Conservation (phyloP, 1,139 yeast species). For the Taiozyma sp. region DNA sequence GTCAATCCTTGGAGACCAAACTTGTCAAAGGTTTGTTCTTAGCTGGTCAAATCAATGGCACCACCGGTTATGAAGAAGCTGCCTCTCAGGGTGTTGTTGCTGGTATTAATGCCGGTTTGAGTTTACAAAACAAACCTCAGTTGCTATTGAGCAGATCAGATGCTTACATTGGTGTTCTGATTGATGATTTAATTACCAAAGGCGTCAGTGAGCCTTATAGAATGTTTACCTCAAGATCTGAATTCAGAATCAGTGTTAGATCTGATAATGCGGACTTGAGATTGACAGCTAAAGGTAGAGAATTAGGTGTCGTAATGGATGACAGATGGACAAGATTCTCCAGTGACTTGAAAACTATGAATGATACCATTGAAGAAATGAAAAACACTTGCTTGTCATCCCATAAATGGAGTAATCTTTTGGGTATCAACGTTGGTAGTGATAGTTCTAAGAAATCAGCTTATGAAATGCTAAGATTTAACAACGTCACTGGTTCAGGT, state of each 20-base stretch:
- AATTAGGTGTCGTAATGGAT: conserved; percentile 63
- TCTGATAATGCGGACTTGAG: conserved; percentile 93
- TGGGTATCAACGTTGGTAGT: conserved; percentile 33
- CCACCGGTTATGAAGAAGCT: conserved; percentile 99
- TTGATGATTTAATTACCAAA: conserved; percentile 91
- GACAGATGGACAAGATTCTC: conserved; percentile 50
- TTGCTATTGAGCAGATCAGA: conserved; percentile 67
- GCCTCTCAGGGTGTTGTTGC: conserved; percentile 96
- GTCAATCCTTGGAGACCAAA: conserved; percentile 77
- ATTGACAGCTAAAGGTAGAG: conserved; percentile 64
- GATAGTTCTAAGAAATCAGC: conserved; percentile 36
- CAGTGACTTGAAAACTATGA: conserved; percentile 43
- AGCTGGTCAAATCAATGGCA: conserved; percentile 98
- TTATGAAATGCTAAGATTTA: conserved; percentile 48
- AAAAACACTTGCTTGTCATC: conserved; percentile 20
- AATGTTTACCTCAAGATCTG: conserved; percentile 96
- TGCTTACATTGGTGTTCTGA: conserved; percentile 87
- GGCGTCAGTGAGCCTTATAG: conserved; percentile 98
- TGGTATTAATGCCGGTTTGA: conserved; percentile 76
- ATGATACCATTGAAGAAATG: conserved; percentile 42
- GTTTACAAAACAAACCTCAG: conserved; percentile 37
- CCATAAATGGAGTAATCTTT: conserved; percentile 49
- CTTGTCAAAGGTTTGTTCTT: conserved; percentile 71
- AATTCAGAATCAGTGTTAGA: conserved; percentile 82
- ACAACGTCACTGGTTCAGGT: conserved; percentile 28